Evolutionary conservation across 805 yeast genomes (phyloP), one percentile per base, ranked within the genome.

Genomic region (Jamesozyma gamospora): DNA sequence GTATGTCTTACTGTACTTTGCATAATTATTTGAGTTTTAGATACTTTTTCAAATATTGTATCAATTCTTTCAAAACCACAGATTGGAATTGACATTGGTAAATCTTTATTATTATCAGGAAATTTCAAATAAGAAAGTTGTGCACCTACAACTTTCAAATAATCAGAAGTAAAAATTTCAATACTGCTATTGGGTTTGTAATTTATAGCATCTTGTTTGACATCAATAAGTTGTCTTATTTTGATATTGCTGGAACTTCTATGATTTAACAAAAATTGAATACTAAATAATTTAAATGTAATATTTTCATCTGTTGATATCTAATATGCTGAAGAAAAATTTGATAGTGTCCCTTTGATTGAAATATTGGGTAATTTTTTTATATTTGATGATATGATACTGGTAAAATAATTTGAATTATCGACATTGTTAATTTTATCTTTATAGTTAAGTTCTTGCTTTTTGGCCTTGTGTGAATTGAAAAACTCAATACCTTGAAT

Each of bases 51-150:
- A 3, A 55, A 35, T 28, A 52, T 53, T 10, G 49, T 46, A 29
- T 56, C 63, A 27, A 48, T 40, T 44, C 60, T 53, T 39, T 52
- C 60, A 39, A 56, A 55, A 1, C 50, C 53, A 32, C 50, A 48
- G 10, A 58, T 50, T 3, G 61, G 62, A 7, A 50, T 38, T 3
- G 50, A 35, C 7, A 43, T 19, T 2, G 50, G 43, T 6, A 41
- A 21, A 3, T 37, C 47, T 3, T 32, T 32, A n/a, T 32, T 32
- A 6, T 33, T 28, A 10, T 41, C 36, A 19, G 49, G 40, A 11
- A 42, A 32, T 34, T 44, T 48, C 26, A 51, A 34, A 35, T 47
- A 51, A 7, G 51, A 36, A n/a, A 52, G 32, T 12, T 46, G 47
- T 2, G 50, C 44, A 4, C 55, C 52, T 6, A 46, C 51, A 14